Conservation (phyloP, 306 rosid species). For the Fagus crenata region DNA sequence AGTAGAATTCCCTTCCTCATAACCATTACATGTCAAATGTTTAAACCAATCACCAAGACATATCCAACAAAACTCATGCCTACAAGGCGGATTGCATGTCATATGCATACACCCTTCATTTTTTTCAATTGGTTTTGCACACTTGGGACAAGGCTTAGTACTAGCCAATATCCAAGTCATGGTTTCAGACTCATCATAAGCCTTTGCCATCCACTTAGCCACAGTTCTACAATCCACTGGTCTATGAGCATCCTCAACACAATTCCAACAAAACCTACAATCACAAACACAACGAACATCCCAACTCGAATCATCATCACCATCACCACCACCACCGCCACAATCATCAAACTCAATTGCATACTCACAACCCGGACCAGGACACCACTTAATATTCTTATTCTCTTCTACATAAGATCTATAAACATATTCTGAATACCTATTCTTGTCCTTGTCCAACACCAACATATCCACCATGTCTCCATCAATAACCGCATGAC, state of each 20-base stretch:
- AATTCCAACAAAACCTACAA: conserved; percentile 44
- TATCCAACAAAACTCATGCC: conserved; percentile 45
- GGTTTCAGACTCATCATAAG: conserved; percentile 38
- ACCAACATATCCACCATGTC: conserved; percentile 35
- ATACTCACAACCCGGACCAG: conserved; percentile 46
- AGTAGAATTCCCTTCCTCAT: conserved; percentile 1
- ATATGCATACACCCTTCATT: conserved; percentile 47
- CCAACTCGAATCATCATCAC: not conserved
- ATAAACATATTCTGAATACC: conserved; percentile 38
- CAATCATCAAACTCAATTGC: conserved; percentile 28
- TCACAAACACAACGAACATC: conserved; percentile 41
- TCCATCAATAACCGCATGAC: conserved; percentile 39
- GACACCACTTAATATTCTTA: conserved; percentile 49
- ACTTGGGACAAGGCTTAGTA: conserved; percentile 49
- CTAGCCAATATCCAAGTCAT: conserved; percentile 43
- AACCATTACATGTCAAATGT: conserved; percentile 33
- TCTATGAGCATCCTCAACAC: conserved; percentile 47
- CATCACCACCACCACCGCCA: conserved; percentile 2
- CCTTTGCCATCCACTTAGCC: conserved; percentile 40
- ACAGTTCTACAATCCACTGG: conserved; percentile 46
- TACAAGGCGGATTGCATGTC: conserved; percentile 44
- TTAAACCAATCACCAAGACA: conserved; percentile 37
- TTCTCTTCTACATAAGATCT: conserved; percentile 47
- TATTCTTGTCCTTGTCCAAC: conserved; percentile 21
- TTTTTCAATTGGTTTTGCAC: conserved; percentile 47